Evolutionary conservation across 225 moss, liverwort and hornwort genomes (phyloP), one percentile per base, ranked within the genome.

Genomic region (Lunularia cruciata): DNA sequence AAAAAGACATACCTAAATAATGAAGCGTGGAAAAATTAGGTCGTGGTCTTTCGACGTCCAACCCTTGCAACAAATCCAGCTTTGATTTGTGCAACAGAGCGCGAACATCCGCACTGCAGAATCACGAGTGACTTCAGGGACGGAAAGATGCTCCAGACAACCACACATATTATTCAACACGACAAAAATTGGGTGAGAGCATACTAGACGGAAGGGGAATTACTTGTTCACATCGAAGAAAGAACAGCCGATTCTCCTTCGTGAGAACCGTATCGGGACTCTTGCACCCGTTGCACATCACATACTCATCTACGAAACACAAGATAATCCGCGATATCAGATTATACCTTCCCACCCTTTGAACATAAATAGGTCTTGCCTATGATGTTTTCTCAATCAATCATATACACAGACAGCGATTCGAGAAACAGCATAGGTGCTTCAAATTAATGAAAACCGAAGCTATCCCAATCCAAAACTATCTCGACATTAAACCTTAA

Each of bases 51-150:
- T 49, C 92, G 85, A 36, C 92, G 92, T 8, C 95, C 95, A 76
- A 92, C 95, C 67, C 95, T 90, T 22, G 95, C 95, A 65, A 95
- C 95, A 31, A 95, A 95, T 75, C 95, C 95, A 73, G 95, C 95
- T 71, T 95, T 95, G 77, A 95, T 95, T 58, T 86, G 95, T 52
- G 95, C 95, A 52, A 95, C 95, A 26, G 95, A 95, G 67, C 92
- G 84, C 38, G 92, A 95, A 76, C 95, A 95, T 55, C 92, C 95
- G 73, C 95, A 92, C 89, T 92, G 76, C 76, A 68, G 52, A 54
- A 54, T 13, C 35, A 16, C 11, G 28, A 28, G 16, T 40, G 16
- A 14, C 22, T 13, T 26, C 27, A 4, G 6, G 18, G 16, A 26
- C 9, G 18, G 22, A 4, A 5, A 25, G 25, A 56, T 25, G 28